These are phyloP conservation scores for Leccinum fuscescens DNA, from an alignment of 1,284 basidiomycete species.

Conservation along the genomic window DNA sequence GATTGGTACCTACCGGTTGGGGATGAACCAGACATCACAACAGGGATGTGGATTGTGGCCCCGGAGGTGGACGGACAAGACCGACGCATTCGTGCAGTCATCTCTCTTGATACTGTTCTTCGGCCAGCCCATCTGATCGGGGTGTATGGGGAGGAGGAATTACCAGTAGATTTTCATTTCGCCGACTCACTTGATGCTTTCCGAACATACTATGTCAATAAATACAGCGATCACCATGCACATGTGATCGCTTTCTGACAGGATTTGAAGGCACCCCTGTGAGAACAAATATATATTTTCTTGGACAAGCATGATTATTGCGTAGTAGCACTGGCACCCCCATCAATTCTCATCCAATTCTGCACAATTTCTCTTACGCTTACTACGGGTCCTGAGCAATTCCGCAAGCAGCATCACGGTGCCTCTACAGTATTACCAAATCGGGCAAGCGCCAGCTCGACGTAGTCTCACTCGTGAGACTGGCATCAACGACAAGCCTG, in stretches of 20 bases:
- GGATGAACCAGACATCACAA: not conserved
- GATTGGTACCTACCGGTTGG: not conserved
- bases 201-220: constrained; percentile 9
- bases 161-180: not conserved
- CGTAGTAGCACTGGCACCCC: not conserved
- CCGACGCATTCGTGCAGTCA: not conserved
- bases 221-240: constrained; percentile 7
- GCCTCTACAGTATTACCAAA: no score
- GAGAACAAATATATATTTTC: no score
- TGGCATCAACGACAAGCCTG: no score
- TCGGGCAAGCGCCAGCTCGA: no score
- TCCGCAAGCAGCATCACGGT: no score
- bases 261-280: no score
- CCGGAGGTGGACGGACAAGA: not conserved
- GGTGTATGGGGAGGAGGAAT: not conserved
- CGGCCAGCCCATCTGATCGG: constrained; percentile 1
- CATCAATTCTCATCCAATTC: no score
- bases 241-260: not conserved
- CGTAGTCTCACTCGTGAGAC: no score
- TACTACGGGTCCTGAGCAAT: not conserved
- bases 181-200: not conserved
- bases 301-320: no score
- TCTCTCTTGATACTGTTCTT: not conserved
- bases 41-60: constrained; percentile 2
- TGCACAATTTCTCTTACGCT: no score